Conservation (phyloP, 352 stramenopile species). For the Pythium folliculosum region DNA sequence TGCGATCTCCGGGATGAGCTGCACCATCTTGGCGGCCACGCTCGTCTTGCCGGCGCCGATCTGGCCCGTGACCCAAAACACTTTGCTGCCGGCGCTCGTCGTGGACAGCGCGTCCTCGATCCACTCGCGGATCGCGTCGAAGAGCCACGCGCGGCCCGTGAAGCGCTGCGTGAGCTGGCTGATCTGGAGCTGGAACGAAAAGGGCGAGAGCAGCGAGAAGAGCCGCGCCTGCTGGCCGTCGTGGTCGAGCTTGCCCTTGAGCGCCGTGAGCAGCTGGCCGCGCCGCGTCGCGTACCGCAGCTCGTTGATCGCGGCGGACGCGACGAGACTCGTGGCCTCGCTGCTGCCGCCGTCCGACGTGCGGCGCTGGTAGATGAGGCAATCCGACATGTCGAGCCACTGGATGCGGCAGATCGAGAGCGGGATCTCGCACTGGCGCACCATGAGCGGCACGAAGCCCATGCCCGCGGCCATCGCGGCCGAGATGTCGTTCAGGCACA, state of each 20-base stretch:
- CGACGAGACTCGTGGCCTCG: constrained; percentile 15
- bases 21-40: constrained; percentile 63
- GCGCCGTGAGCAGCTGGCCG: constrained; percentile 54
- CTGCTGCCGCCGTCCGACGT: neutral
- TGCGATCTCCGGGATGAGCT: constrained; percentile 65
- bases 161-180: constrained; percentile 71
- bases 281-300: constrained; percentile 53
- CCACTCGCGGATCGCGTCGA: constrained; percentile 50
- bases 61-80: constrained; percentile 75
- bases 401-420: constrained; percentile 83
- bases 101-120: constrained; percentile 29
- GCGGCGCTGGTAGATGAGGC: constrained; percentile 45
- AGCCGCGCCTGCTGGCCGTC: constrained; percentile 71
- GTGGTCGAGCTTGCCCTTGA: constrained; percentile 69
- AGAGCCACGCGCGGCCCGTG: constrained; percentile 62
- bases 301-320: constrained; percentile 40
- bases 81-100: constrained; percentile 26
- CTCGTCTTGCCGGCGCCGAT: constrained; percentile 74
- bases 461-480: constrained; percentile 65
- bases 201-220: constrained; percentile 62
- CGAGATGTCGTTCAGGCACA: constrained; percentile 76
- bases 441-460: constrained; percentile 73
- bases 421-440: constrained; percentile 74
- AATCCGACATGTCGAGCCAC: constrained; percentile 79
- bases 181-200: constrained; percentile 77